A percentile compares a stretch with the other conserved stretches of the same genome.
These are phyloP conservation scores for Eurotiales sp. DNA, from an alignment of 2,329 filamentous ascomycete genomes.

Conservation along the genomic window DNA sequence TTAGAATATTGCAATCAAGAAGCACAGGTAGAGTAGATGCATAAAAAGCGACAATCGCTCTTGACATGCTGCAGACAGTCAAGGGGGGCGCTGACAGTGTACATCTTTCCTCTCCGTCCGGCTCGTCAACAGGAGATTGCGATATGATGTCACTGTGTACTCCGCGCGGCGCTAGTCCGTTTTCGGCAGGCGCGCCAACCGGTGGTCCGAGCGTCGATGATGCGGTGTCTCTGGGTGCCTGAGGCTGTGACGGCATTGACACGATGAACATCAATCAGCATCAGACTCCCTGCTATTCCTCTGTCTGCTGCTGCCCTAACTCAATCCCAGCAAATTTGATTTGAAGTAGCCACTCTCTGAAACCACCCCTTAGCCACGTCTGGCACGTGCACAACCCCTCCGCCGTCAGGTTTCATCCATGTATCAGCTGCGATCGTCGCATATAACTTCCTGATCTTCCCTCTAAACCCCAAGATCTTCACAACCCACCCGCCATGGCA, in stretches of 20 bases:
- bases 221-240: not conserved
- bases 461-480: no score
- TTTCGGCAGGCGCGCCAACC: not conserved
- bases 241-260: no score
- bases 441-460: not conserved
- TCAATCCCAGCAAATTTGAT: no score
- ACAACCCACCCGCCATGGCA: not conserved
- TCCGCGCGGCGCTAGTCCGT: conserved; percentile 2
- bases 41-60: not conserved
- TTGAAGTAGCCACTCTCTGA: no score
- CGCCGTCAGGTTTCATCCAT: not conserved
- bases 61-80: not conserved
- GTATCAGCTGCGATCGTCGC: not conserved
- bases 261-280: no score
- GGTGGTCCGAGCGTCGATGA: not conserved
- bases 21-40: not conserved
- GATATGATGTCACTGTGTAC: conserved; percentile 11
- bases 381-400: conserved; percentile 7
- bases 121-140: not conserved
- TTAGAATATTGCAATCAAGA: not conserved
- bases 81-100: not conserved
- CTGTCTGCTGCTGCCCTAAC: no score
- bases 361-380: no score
- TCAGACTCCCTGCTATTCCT: no score
- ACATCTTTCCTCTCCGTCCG: no score